phyloP scores from a whole-genome alignment of 2,329 filamentous ascomycete species.

The Cytospora piceicola region DNA sequence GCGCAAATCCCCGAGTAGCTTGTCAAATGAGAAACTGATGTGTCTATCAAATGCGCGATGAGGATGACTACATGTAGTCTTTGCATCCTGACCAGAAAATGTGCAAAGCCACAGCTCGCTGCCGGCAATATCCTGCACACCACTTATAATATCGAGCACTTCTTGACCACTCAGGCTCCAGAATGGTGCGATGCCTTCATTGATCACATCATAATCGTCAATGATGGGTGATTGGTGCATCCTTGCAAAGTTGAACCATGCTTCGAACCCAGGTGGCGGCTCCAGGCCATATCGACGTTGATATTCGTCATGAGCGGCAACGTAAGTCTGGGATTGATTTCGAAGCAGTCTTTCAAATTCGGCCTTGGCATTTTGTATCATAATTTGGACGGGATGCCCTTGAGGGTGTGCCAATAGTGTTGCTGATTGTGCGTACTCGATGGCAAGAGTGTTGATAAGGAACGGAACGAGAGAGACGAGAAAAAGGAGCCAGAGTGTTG shows the following conservation, averaged over 20 bases:
- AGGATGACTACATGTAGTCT: slow-evolving; percentile 29
- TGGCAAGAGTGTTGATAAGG: slow-evolving; percentile 36
- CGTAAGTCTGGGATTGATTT: slow-evolving; percentile 44
- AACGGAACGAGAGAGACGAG: slow-evolving; percentile 40
- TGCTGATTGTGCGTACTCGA: slow-evolving; percentile 31
- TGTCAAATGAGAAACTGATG: slow-evolving; percentile 10
- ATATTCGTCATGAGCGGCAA: slow-evolving; percentile 47
- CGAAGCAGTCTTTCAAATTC: slow-evolving; percentile 40
- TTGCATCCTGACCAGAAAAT: slow-evolving; percentile 35
- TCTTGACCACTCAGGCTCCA: slow-evolving; percentile 44
- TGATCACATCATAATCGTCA: slow-evolving; percentile 54
- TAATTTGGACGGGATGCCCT: slow-evolving; percentile 43
- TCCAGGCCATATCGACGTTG: slow-evolving; percentile 46
- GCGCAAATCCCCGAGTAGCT: slow-evolving; percentile 35
- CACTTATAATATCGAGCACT: slow-evolving; percentile 37
- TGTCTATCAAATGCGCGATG: slow-evolving; percentile 20
- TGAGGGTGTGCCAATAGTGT: slow-evolving; percentile 2
- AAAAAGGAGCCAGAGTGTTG: slow-evolving; percentile 39
- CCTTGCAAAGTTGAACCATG: slow-evolving; percentile 50
- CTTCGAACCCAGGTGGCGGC: slow-evolving; percentile 51
- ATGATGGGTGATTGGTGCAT: slow-evolving; percentile 49
- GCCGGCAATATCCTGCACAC: slow-evolving; percentile 6
- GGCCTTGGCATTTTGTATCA: slow-evolving; percentile 37
- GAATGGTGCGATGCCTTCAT: slow-evolving; percentile 46
- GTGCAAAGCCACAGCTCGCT: slow-evolving; percentile 22